These are phyloP conservation scores for Colletotrichum tanaceti DNA, from an alignment of 2,329 filamentous ascomycete species.

Conservation along the genomic window DNA sequence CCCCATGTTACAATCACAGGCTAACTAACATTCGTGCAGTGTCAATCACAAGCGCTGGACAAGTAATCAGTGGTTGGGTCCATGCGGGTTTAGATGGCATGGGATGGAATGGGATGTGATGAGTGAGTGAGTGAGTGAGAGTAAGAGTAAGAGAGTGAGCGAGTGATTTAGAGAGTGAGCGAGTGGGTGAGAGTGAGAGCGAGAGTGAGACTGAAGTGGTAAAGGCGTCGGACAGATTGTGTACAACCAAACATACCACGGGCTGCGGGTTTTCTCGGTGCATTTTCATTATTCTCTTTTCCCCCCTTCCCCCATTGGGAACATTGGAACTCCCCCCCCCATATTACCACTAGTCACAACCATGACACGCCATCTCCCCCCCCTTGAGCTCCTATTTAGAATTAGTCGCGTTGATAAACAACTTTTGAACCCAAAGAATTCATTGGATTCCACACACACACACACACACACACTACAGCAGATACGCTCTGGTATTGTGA, in stretches of 20 bases:
- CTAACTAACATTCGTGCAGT: constrained; percentile 26
- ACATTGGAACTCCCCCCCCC: too few relatives aligned
- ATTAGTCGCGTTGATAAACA: constrained; percentile 7
- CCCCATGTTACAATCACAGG: neutral
- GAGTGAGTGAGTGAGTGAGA: too few relatives aligned
- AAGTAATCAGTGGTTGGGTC: constrained; percentile 24
- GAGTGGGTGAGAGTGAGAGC: too few relatives aligned
- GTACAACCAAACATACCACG: constrained; percentile 18
- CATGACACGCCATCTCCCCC: constrained; percentile 6
- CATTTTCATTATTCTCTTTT: neutral
- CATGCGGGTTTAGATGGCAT: neutral
- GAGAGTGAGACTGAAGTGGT: too few relatives aligned
- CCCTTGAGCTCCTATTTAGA: constrained; percentile 12
- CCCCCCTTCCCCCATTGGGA: neutral
- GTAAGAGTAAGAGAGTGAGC: too few relatives aligned
- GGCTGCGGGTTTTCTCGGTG: neutral
- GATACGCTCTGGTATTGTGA: too few relatives aligned
- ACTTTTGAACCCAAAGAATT: too few relatives aligned
- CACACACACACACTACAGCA: too few relatives aligned
- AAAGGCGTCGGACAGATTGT: constrained; percentile 25
- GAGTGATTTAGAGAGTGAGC: too few relatives aligned
- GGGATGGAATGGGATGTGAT: too few relatives aligned
- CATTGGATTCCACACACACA: too few relatives aligned
- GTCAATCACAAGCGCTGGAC: constrained; percentile 40
- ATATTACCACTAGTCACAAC: neutral